Conservation (phyloP, 495 filamentous ascomycete genomes). For the Mytilinidion resinicola region DNA sequence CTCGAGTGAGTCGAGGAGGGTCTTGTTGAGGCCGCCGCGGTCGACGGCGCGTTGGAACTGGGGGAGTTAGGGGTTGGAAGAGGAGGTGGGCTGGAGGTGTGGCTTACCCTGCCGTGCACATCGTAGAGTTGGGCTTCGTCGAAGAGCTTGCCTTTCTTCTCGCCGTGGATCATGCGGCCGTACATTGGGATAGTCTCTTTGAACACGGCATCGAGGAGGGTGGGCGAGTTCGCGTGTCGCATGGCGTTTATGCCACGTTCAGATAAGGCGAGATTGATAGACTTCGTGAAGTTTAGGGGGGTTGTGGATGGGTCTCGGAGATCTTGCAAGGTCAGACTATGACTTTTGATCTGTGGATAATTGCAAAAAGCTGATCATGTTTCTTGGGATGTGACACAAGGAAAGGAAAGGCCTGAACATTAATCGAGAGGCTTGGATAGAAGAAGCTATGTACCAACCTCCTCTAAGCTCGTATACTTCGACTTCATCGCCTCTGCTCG, state of each 20-base stretch:
- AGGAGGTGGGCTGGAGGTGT: slow-evolving; percentile 37
- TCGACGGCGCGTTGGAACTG: slow-evolving; percentile 62
- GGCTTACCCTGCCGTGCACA: slow-evolving; percentile 70
- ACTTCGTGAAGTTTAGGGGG: slow-evolving; percentile 92
- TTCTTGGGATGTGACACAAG: neutral
- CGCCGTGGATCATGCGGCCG: slow-evolving; percentile 94
- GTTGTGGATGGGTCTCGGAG: slow-evolving; percentile 75
- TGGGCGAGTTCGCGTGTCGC: slow-evolving; percentile 53
- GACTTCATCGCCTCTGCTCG: slow-evolving; percentile 75
- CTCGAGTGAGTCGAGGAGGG: slow-evolving; percentile 78
- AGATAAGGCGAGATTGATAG: slow-evolving; percentile 92
- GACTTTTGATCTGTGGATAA: neutral
- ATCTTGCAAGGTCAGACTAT: slow-evolving; percentile 48
- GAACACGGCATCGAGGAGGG: slow-evolving; percentile 67
- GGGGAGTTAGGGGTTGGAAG: neutral
- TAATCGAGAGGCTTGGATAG: slow-evolving; percentile 2
- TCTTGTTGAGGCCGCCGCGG: slow-evolving; percentile 74
- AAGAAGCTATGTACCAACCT: slow-evolving; percentile 45
- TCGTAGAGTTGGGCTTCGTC: slow-evolving; percentile 85
- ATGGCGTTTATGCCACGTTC: slow-evolving; percentile 91
- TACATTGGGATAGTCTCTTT: slow-evolving; percentile 81
- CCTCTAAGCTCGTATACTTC: slow-evolving; percentile 90
- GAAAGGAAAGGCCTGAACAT: neutral
- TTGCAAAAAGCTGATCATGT: neutral
- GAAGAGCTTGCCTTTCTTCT: slow-evolving; percentile 57